Base-by-base conservation (phyloP, 1,284 basidiomycete species). In the Malassezia furfur region DNA sequence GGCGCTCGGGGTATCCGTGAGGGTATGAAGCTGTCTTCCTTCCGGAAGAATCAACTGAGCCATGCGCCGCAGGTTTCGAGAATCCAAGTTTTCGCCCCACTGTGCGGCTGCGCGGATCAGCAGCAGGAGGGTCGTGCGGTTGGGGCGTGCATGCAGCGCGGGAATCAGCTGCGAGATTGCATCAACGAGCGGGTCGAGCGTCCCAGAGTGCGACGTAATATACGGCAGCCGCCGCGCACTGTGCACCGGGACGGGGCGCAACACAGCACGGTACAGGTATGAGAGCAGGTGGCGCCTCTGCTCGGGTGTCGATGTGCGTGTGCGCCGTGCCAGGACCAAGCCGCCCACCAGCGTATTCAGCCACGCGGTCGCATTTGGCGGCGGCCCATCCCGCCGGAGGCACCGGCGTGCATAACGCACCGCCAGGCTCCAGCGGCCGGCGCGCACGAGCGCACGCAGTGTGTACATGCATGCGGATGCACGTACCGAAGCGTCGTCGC, bases 41-140 rank as follows among this genome's bases (percentile, higher is more conserved):
- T 36, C 36, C 9, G 50, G 50, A 31, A 46, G 32, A 10, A 48
- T 36, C 3, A 46, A 36, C 14, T 14, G 28, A 5, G 49, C 49
- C 48, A 56, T 56, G 36, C 50, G 35, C 54, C 54, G 45, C 30
- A 56, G 15, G 10, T 40, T 35, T n/a, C 39, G 54, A 30, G 54
- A 39, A 31, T 48, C 49, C 54, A 56, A 22, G n/a, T 17, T 15
- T 15, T 37, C 25, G 44, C 46, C 44, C 48, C 48, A 56, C 32
- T 47, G 48, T 14, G 38, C 46, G 2, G 49, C 49, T 1, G 43
- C 31, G 19, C 48, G 47, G 19, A 50, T 40, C n/a, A 56, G 38
- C 1, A 50, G 37, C 43, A 50, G 41, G 15, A 45, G 30, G 37
- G 48, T 48, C 10, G 36, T n/a, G 9, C 39, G 9, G 15, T 54